phyloP scores from a whole-genome alignment of 129 eudicot species.

The Scalesia atractyloides region DNA sequence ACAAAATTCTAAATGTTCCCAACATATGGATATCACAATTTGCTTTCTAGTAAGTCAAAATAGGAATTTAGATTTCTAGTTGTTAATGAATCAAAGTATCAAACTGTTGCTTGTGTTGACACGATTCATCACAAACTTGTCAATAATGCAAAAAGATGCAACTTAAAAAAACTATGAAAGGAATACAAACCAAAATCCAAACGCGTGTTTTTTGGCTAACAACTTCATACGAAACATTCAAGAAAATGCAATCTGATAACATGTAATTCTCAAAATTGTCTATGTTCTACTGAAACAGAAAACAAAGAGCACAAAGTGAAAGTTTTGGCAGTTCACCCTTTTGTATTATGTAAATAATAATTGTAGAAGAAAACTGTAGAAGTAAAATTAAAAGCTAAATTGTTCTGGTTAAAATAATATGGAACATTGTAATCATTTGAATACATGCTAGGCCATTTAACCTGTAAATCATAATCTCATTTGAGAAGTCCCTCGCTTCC shows the following conservation, averaged over 20 bases:
- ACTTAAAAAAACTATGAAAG: neutral
- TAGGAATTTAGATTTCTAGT: neutral
- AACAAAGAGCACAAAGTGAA: neutral
- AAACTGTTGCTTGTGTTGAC: neutral
- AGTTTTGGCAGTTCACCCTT: constrained; percentile 28
- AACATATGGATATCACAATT: neutral
- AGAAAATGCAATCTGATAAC: neutral
- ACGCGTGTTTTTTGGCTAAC: neutral
- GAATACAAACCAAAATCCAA: neutral
- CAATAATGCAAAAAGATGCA: neutral
- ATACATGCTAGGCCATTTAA: too few species aligned
- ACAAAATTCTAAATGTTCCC: neutral
- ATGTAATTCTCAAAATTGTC: neutral
- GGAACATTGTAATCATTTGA: too few species aligned
- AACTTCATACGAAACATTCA: neutral
- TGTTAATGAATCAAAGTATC: neutral
- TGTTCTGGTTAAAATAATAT: too few species aligned
- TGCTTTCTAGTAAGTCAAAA: neutral
- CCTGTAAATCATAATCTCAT: too few species aligned
- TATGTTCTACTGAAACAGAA: neutral
- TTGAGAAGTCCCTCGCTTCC: too few species aligned
- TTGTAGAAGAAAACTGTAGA: too few species aligned
- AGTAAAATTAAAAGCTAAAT: too few species aligned
- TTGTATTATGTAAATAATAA: too few species aligned
- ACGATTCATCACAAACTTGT: neutral